These are phyloP conservation scores for Aspergillus quadrilineatus DNA, from an alignment of 2,329 filamentous ascomycete species.

Conservation along the genomic window DNA sequence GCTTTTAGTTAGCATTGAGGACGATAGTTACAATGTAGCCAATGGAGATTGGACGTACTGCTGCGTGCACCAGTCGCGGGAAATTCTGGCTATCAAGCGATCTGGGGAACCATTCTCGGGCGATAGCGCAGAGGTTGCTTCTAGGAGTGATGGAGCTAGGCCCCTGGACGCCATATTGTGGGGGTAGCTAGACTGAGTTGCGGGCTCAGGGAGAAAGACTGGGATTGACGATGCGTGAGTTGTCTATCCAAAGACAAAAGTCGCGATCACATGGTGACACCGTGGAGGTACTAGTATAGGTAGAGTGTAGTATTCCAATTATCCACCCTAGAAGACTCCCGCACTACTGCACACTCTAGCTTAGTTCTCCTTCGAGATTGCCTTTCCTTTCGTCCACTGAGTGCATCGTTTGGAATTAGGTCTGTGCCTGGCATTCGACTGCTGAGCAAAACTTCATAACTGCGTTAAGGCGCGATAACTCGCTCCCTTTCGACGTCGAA, in stretches of 20 bases:
- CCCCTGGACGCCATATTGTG: too few species aligned
- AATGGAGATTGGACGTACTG: conserved; percentile 18
- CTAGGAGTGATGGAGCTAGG: too few species aligned
- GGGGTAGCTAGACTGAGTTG: conserved; percentile 17
- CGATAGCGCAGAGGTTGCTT: conserved; percentile 15
- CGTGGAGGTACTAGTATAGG: neutral
- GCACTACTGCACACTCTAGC: neutral
- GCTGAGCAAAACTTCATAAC: too few species aligned
- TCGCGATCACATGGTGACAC: neutral
- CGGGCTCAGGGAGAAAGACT: neutral
- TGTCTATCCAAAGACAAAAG: neutral
- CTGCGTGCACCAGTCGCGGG: conserved; percentile 24
- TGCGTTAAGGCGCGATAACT: too few species aligned
- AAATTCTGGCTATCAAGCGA: conserved; percentile 17
- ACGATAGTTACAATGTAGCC: neutral
- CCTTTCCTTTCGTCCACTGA: too few species aligned
- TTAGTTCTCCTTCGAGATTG: neutral
- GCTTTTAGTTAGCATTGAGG: neutral
- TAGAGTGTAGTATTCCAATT: neutral
- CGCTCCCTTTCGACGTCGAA: too few species aligned
- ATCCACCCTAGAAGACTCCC: neutral
- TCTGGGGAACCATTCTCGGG: conserved; percentile 13
- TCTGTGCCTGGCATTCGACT: neutral
- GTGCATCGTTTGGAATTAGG: neutral
- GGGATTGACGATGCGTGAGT: neutral